Evolutionary conservation across 768 basidiomycete species (phyloP).

Genomic region (Infundibulicybe gibba): DNA sequence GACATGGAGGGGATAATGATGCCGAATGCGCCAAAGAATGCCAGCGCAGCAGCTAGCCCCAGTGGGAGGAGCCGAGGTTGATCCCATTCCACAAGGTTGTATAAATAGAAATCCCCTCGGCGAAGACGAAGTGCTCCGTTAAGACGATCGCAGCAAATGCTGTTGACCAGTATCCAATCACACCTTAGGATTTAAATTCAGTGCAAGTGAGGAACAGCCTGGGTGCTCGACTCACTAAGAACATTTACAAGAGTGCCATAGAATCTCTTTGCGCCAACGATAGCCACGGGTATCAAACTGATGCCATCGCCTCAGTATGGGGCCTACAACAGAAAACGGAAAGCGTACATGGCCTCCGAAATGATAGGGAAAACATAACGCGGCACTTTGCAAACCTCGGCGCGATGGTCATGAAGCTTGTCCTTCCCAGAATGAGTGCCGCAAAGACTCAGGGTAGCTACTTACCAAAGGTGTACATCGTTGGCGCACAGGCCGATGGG

Average conservation of each 20-base stretch:
- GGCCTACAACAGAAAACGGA: no score
- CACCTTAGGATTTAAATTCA: slow-evolving; percentile 17
- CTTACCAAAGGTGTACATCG: slow-evolving; percentile 70
- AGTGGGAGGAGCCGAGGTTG: slow-evolving; percentile 48
- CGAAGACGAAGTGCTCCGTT: slow-evolving; percentile 69
- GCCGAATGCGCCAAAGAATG: slow-evolving; percentile 47
- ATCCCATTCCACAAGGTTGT: slow-evolving; percentile 56
- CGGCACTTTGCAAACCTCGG: slow-evolving; percentile 53
- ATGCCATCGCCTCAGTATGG: no score
- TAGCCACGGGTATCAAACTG: slow-evolving; percentile 65
- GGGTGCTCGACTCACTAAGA: slow-evolving; percentile 40
- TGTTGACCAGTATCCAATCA: slow-evolving; percentile 55
- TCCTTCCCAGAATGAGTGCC: slow-evolving; percentile 20
- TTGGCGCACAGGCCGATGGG: slow-evolving; percentile 69
- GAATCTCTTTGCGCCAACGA: slow-evolving; percentile 67
- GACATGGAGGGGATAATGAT: slow-evolving; percentile 65
- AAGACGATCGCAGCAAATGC: slow-evolving; percentile 59
- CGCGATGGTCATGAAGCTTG: slow-evolving; percentile 63
- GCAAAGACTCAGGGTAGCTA: slow-evolving; percentile 1
- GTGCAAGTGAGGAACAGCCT: not conserved
- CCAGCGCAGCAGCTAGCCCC: slow-evolving; percentile 57
- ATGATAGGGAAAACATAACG: slow-evolving; percentile 66
- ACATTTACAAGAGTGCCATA: slow-evolving; percentile 62
- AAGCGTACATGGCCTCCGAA: slow-evolving; percentile 58
- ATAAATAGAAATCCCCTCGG: slow-evolving; percentile 38